A percentile compares a stretch with the other conserved stretches of the same genome.
phyloP scores from a whole-genome alignment of 305 asterid species.

The Galium porrigens region DNA sequence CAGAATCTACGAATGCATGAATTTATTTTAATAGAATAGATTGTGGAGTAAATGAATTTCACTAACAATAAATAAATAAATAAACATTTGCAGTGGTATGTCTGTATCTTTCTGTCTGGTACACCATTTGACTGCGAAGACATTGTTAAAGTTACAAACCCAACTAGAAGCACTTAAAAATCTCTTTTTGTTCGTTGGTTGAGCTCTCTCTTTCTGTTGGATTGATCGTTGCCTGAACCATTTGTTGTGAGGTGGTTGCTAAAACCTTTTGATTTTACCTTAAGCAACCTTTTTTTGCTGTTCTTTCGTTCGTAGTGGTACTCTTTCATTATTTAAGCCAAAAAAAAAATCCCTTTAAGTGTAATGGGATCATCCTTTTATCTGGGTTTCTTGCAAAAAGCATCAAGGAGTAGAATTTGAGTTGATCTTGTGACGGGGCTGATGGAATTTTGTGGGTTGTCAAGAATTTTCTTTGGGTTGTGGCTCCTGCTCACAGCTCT shows the following conservation, averaged over 20 bases:
- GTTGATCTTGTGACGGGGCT: neutral
- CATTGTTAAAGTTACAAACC: neutral
- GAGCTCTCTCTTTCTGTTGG: neutral
- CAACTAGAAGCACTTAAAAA: neutral
- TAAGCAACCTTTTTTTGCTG: neutral
- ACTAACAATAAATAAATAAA: too few relatives aligned
- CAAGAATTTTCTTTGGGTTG: neutral
- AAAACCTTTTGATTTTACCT: neutral
- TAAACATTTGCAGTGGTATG: neutral
- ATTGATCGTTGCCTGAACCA: neutral
- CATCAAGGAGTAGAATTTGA: neutral
- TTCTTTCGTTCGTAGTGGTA: neutral
- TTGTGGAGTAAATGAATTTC: neutral
- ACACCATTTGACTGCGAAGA: neutral
- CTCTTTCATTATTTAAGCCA: neutral
- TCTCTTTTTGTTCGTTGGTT: neutral
- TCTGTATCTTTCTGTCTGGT: slow-evolving; percentile 1
- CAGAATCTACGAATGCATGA: too few relatives aligned
- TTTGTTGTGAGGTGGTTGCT: neutral
- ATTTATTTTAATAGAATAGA: neutral
- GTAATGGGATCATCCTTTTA: neutral
- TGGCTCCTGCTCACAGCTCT: neutral
- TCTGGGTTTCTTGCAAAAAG: neutral
- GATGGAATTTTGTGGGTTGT: neutral
- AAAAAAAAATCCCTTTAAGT: neutral